phyloP scores from a whole-genome alignment of 73 alveolate genomes.

The Paramecium octaurelia region DNA sequence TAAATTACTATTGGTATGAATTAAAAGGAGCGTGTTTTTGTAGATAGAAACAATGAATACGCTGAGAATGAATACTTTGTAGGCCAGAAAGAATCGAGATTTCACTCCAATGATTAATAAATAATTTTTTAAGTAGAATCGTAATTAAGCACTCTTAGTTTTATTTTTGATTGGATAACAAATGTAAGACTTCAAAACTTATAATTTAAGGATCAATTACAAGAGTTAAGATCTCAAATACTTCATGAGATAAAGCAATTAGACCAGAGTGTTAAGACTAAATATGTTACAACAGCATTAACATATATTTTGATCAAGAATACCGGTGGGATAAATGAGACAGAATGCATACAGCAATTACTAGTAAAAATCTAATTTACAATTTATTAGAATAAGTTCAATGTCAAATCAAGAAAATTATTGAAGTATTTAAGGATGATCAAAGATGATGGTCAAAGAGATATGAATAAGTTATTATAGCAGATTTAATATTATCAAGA shows the following conservation, averaged over 20 bases:
- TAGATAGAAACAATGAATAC: not conserved
- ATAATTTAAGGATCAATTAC: not conserved
- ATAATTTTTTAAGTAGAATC: not conserved
- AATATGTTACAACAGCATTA: slow-evolving; percentile 8
- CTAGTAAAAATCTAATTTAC: not conserved
- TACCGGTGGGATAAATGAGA: not conserved
- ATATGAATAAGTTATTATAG: not conserved
- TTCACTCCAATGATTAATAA: not conserved
- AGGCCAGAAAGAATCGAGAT: not conserved
- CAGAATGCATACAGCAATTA: not conserved
- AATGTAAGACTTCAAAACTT: not conserved
- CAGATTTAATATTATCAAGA: not conserved
- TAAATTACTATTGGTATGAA: slow-evolving; percentile 21
- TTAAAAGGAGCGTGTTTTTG: not conserved
- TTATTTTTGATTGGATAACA: not conserved
- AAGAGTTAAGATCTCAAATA: not conserved
- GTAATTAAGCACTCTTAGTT: not conserved
- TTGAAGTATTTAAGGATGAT: slow-evolving; percentile 14
- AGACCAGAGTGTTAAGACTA: not conserved
- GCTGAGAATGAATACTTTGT: slow-evolving; percentile 5
- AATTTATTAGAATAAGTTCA: not conserved
- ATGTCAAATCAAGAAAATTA: slow-evolving; percentile 6
- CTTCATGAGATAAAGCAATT: not conserved
- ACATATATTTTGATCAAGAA: not conserved
- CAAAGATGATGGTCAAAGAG: not conserved